Evolutionary conservation across 352 stramenopile species (phyloP).

Genomic region (Pseudoperonospora humuli): DNA sequence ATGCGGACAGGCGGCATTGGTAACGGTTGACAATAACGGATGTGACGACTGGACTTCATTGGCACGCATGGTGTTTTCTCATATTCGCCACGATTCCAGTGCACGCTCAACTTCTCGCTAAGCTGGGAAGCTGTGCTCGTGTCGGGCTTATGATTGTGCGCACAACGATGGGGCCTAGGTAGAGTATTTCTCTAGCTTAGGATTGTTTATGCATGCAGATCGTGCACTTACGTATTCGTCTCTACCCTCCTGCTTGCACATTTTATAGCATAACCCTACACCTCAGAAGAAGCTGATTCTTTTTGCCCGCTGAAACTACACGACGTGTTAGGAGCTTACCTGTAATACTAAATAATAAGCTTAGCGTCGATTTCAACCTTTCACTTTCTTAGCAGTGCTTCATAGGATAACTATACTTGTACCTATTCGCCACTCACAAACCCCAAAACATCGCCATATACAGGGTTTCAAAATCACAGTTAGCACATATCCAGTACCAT

Average conservation of each 20-base stretch:
- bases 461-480: background rate
- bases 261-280: background rate
- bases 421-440: too few species aligned
- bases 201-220: too few species aligned
- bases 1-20: slow-evolving; percentile 19
- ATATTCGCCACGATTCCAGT: slow-evolving; percentile 6
- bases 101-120: slow-evolving; percentile 7
- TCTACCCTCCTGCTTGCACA: too few species aligned
- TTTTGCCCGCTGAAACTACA: slow-evolving; percentile 9
- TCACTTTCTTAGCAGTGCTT: too few species aligned
- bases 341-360: slow-evolving; percentile 4
- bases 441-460: slow-evolving; percentile 3
- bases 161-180: too few species aligned
- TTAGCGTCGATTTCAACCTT: too few species aligned
- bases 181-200: too few species aligned
- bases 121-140: slow-evolving; percentile 8
- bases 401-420: too few species aligned
- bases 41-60: slow-evolving; percentile 5
- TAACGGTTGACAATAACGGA: slow-evolving; percentile 9
- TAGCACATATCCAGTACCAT: too few species aligned
- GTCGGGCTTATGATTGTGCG: too few species aligned
- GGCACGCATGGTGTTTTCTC: slow-evolving; percentile 22
- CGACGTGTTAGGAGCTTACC: slow-evolving; percentile 6
- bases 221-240: too few species aligned
- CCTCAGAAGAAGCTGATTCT: slow-evolving; percentile 16